phyloP scores from a whole-genome alignment of 140 eudicot species.

The Erigeron philadelphicus region DNA sequence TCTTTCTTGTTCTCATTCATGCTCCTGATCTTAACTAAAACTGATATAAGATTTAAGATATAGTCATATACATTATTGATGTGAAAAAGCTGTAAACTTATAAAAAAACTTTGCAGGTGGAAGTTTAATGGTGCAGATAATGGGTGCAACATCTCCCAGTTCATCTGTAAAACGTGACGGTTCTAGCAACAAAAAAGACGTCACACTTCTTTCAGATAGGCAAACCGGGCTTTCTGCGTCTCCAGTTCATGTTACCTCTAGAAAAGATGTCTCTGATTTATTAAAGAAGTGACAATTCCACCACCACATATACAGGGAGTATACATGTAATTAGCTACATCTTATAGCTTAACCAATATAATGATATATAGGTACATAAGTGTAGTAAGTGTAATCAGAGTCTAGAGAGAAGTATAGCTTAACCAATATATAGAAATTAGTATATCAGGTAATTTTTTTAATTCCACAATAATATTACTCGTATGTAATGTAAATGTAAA shows the following conservation, averaged over 20 bases:
- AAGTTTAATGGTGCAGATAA: slow-evolving; percentile 77
- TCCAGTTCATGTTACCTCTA: slow-evolving; percentile 43
- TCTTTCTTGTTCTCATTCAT: neutral
- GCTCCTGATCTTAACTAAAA: neutral
- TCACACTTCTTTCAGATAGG: slow-evolving; percentile 32
- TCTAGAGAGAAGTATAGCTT: slow-evolving; percentile 15
- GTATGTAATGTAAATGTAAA: neutral
- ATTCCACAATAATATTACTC: no score
- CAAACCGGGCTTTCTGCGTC: slow-evolving; percentile 39
- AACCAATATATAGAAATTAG: neutral
- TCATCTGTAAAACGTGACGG: slow-evolving; percentile 23
- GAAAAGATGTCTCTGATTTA: slow-evolving; percentile 36
- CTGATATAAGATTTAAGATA: neutral
- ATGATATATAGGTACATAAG: slow-evolving; percentile 17
- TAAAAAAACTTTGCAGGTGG: slow-evolving; percentile 48
- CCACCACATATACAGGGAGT: neutral
- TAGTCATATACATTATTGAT: neutral
- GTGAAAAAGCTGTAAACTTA: neutral
- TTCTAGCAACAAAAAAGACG: slow-evolving; percentile 24
- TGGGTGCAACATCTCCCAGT: slow-evolving; percentile 51
- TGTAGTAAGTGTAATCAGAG: neutral
- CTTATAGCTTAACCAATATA: neutral
- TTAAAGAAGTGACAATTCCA: slow-evolving; percentile 33
- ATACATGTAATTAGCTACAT: no score
- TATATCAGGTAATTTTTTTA: no score